phyloP scores from a whole-genome alignment of 1,284 basidiomycete species.

The Pseudozyma pruni region DNA sequence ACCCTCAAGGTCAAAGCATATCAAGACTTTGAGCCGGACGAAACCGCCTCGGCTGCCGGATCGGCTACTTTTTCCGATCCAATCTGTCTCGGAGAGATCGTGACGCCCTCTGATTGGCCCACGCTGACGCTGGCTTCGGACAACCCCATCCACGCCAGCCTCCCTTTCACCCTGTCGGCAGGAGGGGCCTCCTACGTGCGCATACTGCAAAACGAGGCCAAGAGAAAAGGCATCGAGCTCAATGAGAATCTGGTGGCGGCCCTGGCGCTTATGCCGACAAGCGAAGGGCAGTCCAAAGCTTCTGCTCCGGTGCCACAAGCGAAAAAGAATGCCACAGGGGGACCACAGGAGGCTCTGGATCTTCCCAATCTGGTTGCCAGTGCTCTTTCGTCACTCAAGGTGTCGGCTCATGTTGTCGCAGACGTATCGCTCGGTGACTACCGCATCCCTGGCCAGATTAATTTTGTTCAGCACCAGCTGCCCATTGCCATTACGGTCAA shows the following conservation, averaged over 20 bases:
- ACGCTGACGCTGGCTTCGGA: constrained; percentile 33
- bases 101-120: constrained; percentile 43
- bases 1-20: constrained; percentile 37
- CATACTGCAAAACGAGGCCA: constrained; percentile 47
- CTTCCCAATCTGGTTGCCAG: constrained; percentile 44
- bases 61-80: not conserved
- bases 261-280: constrained; percentile 38
- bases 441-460: constrained; percentile 46
- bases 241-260: constrained; percentile 46
- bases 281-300: not conserved
- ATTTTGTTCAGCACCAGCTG: constrained; percentile 51
- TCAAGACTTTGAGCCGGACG: constrained; percentile 15
- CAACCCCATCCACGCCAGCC: constrained; percentile 34
- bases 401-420: constrained; percentile 47
- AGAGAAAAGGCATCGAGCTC: constrained; percentile 45
- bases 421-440: constrained; percentile 48
- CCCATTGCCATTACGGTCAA: constrained; percentile 57
- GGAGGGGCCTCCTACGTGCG: constrained; percentile 50
- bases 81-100: constrained; percentile 39
- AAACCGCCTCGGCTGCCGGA: not conserved
- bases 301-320: constrained; percentile 1
- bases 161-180: constrained; percentile 52
- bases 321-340: not conserved
- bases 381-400: constrained; percentile 45
- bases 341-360: constrained; percentile 20